Percentiles rank a stretch among this genome's conserved stretches.
Conservation (phyloP, 768 basidiomycete genomes). For the Termitomyces sp. region DNA sequence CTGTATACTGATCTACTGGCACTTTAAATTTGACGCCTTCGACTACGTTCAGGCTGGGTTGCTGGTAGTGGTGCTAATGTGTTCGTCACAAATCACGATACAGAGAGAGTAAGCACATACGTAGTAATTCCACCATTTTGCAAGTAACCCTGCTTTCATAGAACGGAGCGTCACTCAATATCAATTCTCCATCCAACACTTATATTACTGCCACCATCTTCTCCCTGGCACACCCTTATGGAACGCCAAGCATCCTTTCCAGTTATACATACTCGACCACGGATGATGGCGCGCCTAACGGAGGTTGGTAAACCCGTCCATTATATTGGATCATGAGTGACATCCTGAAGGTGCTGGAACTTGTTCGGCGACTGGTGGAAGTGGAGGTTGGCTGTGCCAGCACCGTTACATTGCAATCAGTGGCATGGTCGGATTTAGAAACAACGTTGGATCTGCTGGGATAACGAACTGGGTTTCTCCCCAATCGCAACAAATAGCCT, state of each 20-base stretch:
- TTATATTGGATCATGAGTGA: background rate
- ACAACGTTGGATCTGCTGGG: slow-evolving; percentile 47
- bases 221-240: slow-evolving; percentile 65
- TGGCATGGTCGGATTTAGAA: slow-evolving; percentile 65
- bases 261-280: slow-evolving; percentile 48
- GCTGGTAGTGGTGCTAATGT: slow-evolving; percentile 50
- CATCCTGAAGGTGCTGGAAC: background rate
- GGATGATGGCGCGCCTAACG: slow-evolving; percentile 60
- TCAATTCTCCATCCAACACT: slow-evolving; percentile 60
- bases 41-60: slow-evolving; percentile 47
- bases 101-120: slow-evolving; percentile 43
- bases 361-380: slow-evolving; percentile 33
- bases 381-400: slow-evolving; percentile 65
- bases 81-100: slow-evolving; percentile 70
- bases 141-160: slow-evolving; percentile 7
- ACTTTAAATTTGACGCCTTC: background rate
- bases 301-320: slow-evolving; percentile 28
- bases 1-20: background rate
- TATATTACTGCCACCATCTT: slow-evolving; percentile 60
- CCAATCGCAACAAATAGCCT: slow-evolving; percentile 58
- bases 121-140: background rate
- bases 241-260: slow-evolving; percentile 60
- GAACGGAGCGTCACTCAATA: slow-evolving; percentile 53
- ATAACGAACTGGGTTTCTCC: slow-evolving; percentile 59
- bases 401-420: slow-evolving; percentile 55